These are phyloP conservation scores for Plasmodium billcollinsi DNA, from an alignment of 169 alveolate species.

Conservation along the genomic window DNA sequence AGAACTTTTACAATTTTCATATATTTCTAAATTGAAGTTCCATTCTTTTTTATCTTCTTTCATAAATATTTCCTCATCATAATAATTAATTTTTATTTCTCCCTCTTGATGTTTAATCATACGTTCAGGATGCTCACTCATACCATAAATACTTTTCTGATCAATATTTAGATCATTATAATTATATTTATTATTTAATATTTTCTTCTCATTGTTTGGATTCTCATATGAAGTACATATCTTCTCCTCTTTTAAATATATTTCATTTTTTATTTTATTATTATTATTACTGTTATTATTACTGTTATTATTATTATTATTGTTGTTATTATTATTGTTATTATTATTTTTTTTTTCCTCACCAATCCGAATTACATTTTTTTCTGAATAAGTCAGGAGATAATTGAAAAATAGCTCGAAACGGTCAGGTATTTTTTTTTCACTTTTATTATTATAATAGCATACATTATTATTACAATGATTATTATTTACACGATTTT, in stretches of 20 bases:
- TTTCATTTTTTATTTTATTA: conserved; percentile 7
- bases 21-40: no score
- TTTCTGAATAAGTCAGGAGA: conserved; percentile 24
- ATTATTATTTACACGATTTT: neutral
- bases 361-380: conserved; percentile 31
- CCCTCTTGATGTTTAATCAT: no score
- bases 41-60: no score
- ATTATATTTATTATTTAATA: conserved; percentile 3
- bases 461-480: neutral
- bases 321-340: neutral
- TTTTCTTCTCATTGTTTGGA: neutral
- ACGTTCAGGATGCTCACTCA: no score
- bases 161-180: no score
- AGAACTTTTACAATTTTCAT: no score
- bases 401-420: conserved; percentile 16
- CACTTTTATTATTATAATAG: neutral
- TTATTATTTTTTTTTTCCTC: neutral
- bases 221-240: neutral
- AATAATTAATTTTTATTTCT: no score
- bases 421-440: neutral
- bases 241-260: neutral
- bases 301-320: neutral
- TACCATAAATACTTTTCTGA: no score
- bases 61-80: no score
- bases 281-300: neutral